phyloP scores from a whole-genome alignment of 306 rosid genomes.

The Dalbergia oliveri region DNA sequence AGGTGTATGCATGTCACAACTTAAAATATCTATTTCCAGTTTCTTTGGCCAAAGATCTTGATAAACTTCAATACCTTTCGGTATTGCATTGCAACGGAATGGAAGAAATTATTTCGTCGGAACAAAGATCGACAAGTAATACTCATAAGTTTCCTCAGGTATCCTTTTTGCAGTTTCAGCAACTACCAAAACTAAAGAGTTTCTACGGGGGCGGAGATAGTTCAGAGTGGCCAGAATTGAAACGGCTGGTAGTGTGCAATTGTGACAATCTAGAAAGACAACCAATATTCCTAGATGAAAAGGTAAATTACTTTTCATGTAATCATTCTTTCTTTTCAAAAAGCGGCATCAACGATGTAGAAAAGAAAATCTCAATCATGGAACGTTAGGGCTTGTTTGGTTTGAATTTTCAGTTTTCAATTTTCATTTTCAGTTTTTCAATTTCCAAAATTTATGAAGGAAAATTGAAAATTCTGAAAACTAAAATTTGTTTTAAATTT shows the following conservation, averaged over 20 bases:
- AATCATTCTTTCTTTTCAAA: no score
- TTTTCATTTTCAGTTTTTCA: no score
- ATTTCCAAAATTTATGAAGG: no score
- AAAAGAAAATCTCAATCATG: no score
- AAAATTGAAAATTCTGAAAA: no score
- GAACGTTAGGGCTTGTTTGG: no score
- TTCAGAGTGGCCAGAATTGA: slow-evolving; percentile 21
- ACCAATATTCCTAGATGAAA: slow-evolving; percentile 10
- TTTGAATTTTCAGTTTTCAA: no score
- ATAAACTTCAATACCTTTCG: not conserved
- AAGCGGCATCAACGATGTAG: no score
- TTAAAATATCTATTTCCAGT: slow-evolving; percentile 41
- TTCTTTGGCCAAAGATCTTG: slow-evolving; percentile 37
- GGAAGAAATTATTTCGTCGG: slow-evolving; percentile 38
- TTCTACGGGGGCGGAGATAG: not conserved
- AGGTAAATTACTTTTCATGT: slow-evolving; percentile 8
- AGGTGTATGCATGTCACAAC: accelerated
- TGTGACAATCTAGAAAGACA: slow-evolving; percentile 35
- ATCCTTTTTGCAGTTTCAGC: not conserved
- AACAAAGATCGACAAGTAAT: not conserved
- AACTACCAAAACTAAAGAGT: not conserved
- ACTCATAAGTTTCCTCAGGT: not conserved
- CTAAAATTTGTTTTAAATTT: no score
- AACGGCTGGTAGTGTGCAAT: no score
- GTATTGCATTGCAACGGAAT: accelerated